Percentiles rank a stretch among this genome's conserved stretches.
Evolutionary conservation across 371 early-diverging fungal species (phyloP).

Genomic region (Entomophthora muscae): DNA sequence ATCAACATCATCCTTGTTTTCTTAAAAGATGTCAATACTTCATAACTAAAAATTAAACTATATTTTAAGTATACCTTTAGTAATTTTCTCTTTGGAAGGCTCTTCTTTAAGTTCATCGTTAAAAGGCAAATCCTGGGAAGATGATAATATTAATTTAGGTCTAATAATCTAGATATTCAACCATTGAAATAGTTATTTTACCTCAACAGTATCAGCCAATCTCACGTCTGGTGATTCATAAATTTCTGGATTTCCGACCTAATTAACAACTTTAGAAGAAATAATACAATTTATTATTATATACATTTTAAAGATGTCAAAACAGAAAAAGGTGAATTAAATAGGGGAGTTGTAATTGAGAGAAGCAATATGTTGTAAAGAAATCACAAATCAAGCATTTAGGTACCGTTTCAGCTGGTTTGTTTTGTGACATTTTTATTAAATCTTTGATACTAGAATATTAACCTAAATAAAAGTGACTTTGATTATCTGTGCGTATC

Average conservation of each 20-base stretch:
- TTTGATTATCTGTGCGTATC: too few species aligned
- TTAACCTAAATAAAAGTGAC: too few species aligned
- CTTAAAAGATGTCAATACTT: not conserved
- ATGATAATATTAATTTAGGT: not conserved
- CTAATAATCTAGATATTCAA: not conserved
- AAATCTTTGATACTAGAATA: too few species aligned
- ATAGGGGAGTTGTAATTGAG: too few species aligned
- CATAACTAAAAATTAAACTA: not conserved
- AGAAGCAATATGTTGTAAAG: too few species aligned
- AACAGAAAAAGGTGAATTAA: too few species aligned
- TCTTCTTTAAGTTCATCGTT: not conserved
- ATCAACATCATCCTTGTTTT: not conserved
- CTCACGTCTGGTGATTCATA: not conserved
- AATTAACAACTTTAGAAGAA: not conserved
- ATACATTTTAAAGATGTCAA: too few species aligned
- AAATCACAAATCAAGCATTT: too few species aligned
- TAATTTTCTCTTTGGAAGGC: not conserved
- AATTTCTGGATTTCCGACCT: not conserved
- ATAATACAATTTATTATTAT: not conserved
- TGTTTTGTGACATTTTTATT: too few species aligned
- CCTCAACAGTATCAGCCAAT: not conserved
- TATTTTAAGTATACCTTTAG: not conserved
- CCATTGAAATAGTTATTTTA: not conserved
- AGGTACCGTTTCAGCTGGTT: too few species aligned
- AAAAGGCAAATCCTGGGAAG: not conserved